These are phyloP conservation scores for Phaffia rhodozyma DNA, from an alignment of 1,284 basidiomycete genomes.

Conservation along the genomic window DNA sequence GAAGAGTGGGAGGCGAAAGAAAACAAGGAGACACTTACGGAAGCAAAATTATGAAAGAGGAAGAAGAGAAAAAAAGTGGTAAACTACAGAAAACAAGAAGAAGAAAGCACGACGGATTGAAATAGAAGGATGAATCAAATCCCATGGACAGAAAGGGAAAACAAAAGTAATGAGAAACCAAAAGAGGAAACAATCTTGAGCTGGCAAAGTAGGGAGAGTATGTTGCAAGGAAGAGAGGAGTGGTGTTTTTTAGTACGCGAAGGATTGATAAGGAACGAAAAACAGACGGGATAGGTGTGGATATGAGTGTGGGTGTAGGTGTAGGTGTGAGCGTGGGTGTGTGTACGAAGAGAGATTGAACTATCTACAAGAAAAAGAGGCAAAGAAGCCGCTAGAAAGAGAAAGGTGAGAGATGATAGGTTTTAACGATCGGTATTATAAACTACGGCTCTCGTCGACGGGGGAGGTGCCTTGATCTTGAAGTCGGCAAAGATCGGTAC, in stretches of 20 bases:
- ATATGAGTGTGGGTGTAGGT: neutral
- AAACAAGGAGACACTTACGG: neutral
- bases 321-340: too few species aligned
- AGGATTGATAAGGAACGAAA: neutral
- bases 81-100: neutral
- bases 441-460: conserved; percentile 8
- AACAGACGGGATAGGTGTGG: neutral
- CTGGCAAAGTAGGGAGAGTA: too few species aligned
- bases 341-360: neutral
- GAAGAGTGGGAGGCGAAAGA: neutral
- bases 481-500: conserved; percentile 33
- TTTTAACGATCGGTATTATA: conserved; percentile 10
- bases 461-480: neutral
- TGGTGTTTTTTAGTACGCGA: too few species aligned
- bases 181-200: too few species aligned
- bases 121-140: neutral
- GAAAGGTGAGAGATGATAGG: neutral
- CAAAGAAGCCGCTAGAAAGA: neutral
- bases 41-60: neutral
- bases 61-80: neutral
- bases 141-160: neutral
- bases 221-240: too few species aligned
- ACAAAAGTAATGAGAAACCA: neutral
- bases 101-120: too few species aligned
- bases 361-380: neutral